Conservation (phyloP, 345 rosid genomes). For the Populus nigra region DNA sequence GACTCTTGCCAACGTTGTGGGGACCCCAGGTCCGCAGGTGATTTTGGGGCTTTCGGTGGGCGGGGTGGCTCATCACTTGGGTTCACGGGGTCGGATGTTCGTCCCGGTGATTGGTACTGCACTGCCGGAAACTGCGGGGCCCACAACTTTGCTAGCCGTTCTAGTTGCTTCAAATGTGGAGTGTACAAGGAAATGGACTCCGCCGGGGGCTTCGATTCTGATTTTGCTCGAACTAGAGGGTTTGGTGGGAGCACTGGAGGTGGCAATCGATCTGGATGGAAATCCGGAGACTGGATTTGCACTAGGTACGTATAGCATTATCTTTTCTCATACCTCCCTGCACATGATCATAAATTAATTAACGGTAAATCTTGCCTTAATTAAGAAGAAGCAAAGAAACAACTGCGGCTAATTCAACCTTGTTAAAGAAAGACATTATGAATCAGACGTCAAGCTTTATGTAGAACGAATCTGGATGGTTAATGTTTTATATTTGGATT, state of each 20-base stretch:
- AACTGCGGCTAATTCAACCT: neutral
- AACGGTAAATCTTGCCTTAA: neutral
- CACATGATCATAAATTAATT: too few relatives aligned
- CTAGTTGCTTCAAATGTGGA: conserved; percentile 93
- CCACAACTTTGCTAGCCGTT: conserved; percentile 92
- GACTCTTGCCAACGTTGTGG: conserved; percentile 81
- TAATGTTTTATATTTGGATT: neutral
- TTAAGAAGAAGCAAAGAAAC: neutral
- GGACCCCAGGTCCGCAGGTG: conserved; percentile 34
- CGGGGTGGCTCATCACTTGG: conserved; percentile 62
- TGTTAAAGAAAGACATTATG: neutral
- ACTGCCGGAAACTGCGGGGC: conserved; percentile 76
- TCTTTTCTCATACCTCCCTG: neutral
- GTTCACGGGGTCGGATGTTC: conserved; percentile 80
- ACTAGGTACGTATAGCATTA: conserved; percentile 39
- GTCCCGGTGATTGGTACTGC: conserved; percentile 99
- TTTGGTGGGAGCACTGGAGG: conserved; percentile 30
- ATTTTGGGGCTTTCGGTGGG: conserved; percentile 47
- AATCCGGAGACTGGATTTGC: conserved; percentile 93
- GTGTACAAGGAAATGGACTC: conserved; percentile 61
- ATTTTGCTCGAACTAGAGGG: conserved; percentile 39
- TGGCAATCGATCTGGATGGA: conserved; percentile 71
- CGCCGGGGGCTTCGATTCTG: conserved; percentile 35
- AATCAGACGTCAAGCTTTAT: neutral
- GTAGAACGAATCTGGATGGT: neutral